Conservation (phyloP, 78 protist species). For the Cavenderia fasciculata region DNA sequence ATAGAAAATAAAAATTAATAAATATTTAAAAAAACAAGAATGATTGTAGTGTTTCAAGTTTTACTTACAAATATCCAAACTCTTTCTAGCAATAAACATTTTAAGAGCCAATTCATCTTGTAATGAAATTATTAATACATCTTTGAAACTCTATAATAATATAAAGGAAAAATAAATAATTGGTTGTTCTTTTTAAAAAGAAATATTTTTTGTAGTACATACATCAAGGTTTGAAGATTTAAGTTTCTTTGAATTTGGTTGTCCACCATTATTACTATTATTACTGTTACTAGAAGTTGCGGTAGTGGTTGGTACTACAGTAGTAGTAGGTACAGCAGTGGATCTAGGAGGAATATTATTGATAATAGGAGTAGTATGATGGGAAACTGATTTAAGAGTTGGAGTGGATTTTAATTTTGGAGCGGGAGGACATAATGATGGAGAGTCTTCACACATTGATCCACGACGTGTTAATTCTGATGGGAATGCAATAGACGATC, state of each 20-base stretch:
- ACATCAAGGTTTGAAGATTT: background rate
- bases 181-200: too few relatives aligned
- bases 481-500: conserved; percentile 56
- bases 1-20: background rate
- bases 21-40: background rate
- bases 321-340: background rate
- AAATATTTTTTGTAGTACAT: background rate
- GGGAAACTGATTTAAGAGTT: conserved; percentile 41
- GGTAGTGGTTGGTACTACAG: background rate
- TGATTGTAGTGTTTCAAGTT: too few relatives aligned
- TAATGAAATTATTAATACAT: conserved; percentile 41
- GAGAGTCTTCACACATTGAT: conserved; percentile 50
- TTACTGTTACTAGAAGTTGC: background rate
- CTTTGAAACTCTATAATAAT: conserved; percentile 23
- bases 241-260: background rate
- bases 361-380: too few relatives aligned
- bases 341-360: background rate
- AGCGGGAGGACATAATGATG: conserved; percentile 59
- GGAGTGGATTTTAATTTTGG: conserved; percentile 72
- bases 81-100: conserved; percentile 58
- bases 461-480: conserved; percentile 59
- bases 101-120: conserved; percentile 73
- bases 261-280: background rate
- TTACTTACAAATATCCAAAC: conserved; percentile 43
- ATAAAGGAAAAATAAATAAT: too few relatives aligned